Conservation (phyloP, 2,329 filamentous ascomycete genomes). For the Acrocalymma vagum region DNA sequence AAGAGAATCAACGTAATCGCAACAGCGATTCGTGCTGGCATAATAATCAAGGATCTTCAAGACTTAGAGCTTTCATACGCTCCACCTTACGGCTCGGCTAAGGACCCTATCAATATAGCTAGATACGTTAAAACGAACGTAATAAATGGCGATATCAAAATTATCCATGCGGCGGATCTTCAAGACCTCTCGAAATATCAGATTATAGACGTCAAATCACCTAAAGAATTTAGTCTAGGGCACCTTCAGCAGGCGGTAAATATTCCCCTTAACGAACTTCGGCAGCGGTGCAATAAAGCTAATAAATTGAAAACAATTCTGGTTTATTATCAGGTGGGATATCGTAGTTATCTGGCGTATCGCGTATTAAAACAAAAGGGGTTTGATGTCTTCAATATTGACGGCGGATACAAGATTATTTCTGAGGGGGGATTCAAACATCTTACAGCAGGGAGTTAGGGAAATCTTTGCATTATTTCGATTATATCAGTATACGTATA, state of each 20-base stretch:
- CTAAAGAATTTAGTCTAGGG: slow-evolving; percentile 3
- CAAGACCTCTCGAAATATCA: slow-evolving; percentile 3
- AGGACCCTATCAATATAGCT: slow-evolving; percentile 38
- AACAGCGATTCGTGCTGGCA: slow-evolving; percentile 28
- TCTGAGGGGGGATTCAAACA: not conserved
- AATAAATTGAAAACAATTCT: slow-evolving; percentile 20
- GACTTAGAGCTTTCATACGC: slow-evolving; percentile 36
- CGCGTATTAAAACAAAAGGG: slow-evolving; percentile 14
- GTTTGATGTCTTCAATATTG: slow-evolving; percentile 12
- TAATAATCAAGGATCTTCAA: slow-evolving; percentile 34
- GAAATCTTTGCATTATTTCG: no score
- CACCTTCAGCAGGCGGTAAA: slow-evolving; percentile 3
- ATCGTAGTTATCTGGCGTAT: slow-evolving; percentile 14
- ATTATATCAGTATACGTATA: no score
- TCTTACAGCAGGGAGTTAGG: no score
- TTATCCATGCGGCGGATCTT: slow-evolving; percentile 26
- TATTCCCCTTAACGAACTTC: slow-evolving; percentile 10
- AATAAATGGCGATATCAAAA: slow-evolving; percentile 27
- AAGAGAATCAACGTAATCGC: slow-evolving; percentile 34
- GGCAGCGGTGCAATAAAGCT: slow-evolving; percentile 13
- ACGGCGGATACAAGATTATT: slow-evolving; percentile 3
- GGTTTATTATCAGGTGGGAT: slow-evolving; percentile 31
- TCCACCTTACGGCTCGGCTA: slow-evolving; percentile 33
- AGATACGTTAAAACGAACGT: slow-evolving; percentile 35
- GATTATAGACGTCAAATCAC: slow-evolving; percentile 11